Evolutionary conservation across 345 rosid species (phyloP).

Genomic region (Bretschneidera sinensis): DNA sequence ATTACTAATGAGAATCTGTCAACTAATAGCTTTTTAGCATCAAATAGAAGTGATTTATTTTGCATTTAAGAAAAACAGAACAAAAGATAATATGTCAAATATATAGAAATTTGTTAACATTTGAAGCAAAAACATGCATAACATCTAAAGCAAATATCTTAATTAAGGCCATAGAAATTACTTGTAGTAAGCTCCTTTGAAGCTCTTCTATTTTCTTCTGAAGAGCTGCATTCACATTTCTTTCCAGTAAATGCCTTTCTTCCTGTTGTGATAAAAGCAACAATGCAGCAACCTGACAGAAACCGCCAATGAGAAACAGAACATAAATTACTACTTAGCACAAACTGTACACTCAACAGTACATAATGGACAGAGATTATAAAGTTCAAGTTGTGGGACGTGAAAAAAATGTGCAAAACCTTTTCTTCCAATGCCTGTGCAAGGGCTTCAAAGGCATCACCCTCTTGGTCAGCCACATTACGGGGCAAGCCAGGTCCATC

Average conservation of each 20-base stretch:
- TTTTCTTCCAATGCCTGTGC: slow-evolving; percentile 85
- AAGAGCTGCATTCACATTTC: slow-evolving; percentile 77
- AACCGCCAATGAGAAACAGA: slow-evolving; percentile 12
- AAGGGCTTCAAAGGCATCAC: slow-evolving; percentile 46
- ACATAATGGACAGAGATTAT: not conserved
- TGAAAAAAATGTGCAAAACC: slow-evolving; percentile 39
- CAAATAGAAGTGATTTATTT: not conserved
- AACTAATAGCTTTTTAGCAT: not conserved
- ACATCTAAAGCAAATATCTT: slow-evolving; percentile 2
- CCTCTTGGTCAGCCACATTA: slow-evolving; percentile 26
- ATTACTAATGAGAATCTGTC: too few species aligned
- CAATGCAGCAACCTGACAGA: slow-evolving; percentile 67
- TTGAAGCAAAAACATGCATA: not conserved
- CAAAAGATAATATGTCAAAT: not conserved
- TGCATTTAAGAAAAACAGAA: too few species aligned
- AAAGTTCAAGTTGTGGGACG: not conserved
- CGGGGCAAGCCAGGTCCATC: slow-evolving; percentile 20
- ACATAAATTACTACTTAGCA: slow-evolving; percentile 8
- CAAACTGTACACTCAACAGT: not conserved
- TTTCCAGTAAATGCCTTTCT: slow-evolving; percentile 89
- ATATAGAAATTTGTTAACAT: not conserved
- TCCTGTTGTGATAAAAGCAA: slow-evolving; percentile 92
- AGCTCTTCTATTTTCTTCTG: slow-evolving; percentile 86
- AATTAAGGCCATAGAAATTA: slow-evolving; percentile 22
- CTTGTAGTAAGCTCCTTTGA: slow-evolving; percentile 84